These are phyloP conservation scores for Euphorbia corollata DNA, from an alignment of 441 rosid genomes.

Conservation along the genomic window DNA sequence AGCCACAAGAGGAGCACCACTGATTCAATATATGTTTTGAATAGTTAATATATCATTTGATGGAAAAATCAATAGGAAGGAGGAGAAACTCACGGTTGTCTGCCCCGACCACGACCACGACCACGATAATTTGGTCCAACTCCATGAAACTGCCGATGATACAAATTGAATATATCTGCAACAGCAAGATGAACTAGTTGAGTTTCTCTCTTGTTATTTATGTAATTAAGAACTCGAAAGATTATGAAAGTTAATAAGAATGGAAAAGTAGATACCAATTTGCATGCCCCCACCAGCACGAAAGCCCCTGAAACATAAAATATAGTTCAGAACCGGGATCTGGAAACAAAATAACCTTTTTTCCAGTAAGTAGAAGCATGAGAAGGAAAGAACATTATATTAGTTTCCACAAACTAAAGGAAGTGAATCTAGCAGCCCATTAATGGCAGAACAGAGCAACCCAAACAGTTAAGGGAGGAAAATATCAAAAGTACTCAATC, in stretches of 20 bases:
- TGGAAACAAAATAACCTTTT: too few species aligned
- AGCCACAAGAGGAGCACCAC: conserved; percentile 89
- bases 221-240: neutral
- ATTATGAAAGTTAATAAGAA: neutral
- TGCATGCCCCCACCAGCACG: conserved; percentile 61
- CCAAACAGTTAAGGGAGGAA: neutral
- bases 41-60: neutral
- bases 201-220: neutral
- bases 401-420: neutral
- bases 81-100: conserved; percentile 46
- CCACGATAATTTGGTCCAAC: conserved; percentile 39
- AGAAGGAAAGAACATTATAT: neutral
- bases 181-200: neutral
- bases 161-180: conserved; percentile 16
- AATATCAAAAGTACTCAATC: too few species aligned
- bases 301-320: conserved; percentile 39
- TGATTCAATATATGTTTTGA: conserved; percentile 28
- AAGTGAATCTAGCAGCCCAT: neutral
- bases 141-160: too few species aligned
- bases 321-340: conserved; percentile 6
- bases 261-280: conserved; percentile 40
- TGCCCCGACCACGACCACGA: conserved; percentile 34
- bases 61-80: neutral
- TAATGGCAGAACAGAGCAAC: neutral
- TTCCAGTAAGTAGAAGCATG: too few species aligned